These are phyloP conservation scores for Rhinocladiella mackenziei DNA, from an alignment of 2,329 filamentous ascomycete genomes.

Conservation along the genomic window DNA sequence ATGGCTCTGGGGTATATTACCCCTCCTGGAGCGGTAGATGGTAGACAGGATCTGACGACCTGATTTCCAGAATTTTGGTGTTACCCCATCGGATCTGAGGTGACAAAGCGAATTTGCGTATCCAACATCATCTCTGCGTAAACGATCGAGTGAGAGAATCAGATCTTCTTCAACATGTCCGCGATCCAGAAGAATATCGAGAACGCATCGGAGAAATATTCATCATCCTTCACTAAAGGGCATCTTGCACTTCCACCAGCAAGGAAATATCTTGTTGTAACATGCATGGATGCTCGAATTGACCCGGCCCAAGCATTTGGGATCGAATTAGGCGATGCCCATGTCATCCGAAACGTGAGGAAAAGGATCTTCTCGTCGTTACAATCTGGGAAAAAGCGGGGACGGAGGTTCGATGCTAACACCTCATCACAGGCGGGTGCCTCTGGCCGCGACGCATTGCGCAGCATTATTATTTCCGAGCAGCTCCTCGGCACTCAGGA, in stretches of 20 bases:
- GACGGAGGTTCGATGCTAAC: neutral
- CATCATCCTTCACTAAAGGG: conserved; percentile 60
- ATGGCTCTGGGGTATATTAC: too few species aligned
- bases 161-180: too few species aligned
- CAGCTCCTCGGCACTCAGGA: conserved; percentile 73
- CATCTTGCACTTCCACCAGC: conserved; percentile 64
- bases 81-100: too few species aligned
- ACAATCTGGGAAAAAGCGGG: neutral
- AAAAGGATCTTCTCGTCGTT: neutral
- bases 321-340: conserved; percentile 69
- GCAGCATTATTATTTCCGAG: conserved; percentile 72
- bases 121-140: too few species aligned
- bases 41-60: too few species aligned
- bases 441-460: conserved; percentile 63
- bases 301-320: conserved; percentile 66
- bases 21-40: too few species aligned
- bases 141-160: too few species aligned
- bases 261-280: conserved; percentile 66
- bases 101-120: too few species aligned
- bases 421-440: conserved; percentile 50
- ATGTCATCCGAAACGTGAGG: conserved; percentile 65
- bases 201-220: conserved; percentile 56
- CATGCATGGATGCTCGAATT: conserved; percentile 76
- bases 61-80: too few species aligned
- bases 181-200: conserved; percentile 54